Evolutionary conservation across 805 yeast genomes (phyloP), one percentile per base, ranked within the genome.

Genomic region (Hanseniaspora mollemarum): DNA sequence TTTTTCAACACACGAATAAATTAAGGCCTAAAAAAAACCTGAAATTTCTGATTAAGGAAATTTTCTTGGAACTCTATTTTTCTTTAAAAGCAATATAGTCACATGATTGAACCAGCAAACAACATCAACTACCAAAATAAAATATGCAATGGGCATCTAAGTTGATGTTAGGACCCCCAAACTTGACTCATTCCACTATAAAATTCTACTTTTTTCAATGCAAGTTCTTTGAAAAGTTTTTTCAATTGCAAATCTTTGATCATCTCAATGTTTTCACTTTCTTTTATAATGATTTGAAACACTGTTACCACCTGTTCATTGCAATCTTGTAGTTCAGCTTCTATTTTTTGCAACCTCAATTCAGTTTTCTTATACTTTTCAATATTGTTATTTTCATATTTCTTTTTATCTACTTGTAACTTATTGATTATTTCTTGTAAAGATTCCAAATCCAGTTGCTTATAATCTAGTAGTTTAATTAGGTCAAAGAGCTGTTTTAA

Each of bases 171-270:
- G 7, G 31, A 32, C 22, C 33, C 44, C 56, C 51, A 32, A 21
- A 41, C 39, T 48, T 41, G 29, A 18, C 92, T 2, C 83, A 88
- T 0, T 87, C 81, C 15, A 82, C 90, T 60, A 80, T 83, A 21
- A 83, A 64, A 25, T 71, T 74, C 5, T 78, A 68, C 22, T 73
- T 68, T 32, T 59, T 56, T 55, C 81, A 73, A 12, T 65, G 51
- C 51, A 4, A 46, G 28, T 19, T 39, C 51, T 32, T 46, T 46
- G 15, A 46, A 46, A 8, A 46, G 7, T 25, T 46, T 46, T 15
- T 46, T 46, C 29, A 46, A 22, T 19, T 46, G 51, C 3, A 46
- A 12, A 29, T 46, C 41, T 25, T 46, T 46, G 13, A 46, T 46
- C 32, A 38, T 38, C 24, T 46, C 51, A 25, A 46, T 46, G 21